Base-by-base conservation (phyloP, 306 rosid genomes). In the Acmispon strigosus region DNA sequence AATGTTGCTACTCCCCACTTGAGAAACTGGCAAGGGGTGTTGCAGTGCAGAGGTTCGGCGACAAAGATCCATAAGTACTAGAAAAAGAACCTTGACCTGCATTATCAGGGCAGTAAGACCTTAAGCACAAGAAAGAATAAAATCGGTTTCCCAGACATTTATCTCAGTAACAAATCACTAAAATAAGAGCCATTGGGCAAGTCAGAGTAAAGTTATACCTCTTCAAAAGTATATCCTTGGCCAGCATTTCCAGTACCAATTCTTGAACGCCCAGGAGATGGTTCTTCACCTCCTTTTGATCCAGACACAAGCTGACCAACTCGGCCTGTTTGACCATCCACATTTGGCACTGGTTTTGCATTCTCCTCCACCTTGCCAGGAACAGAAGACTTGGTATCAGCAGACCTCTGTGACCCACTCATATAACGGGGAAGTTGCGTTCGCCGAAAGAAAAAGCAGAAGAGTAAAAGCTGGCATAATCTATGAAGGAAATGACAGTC, bases 401-500 rank as follows among this genome's bases (percentile, higher is more conserved):
- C 29, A 41, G 84, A 83, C 86, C 89, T 90, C 65, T 84, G 90
- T 9, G 82, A 75, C 73, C 47, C 65, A 63, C 89, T 85, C 24
- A 57, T 39, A 75, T 63, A 81, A 65, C 91, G 95, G 24, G 90
- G 86, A 59, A 84, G 84, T 77, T 92, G 96, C 7, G 92, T 45
- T 51, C 97, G 84, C 37, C 97, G 91, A 68, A 94, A 94, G 96
- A 89, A 90, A 80, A 87, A 94, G 80, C 98, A 94, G 85, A 94
- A 94, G 49, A 94, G 90, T 79, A 94, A 75, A 66, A 94, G 92
- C 82, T 89, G 98, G 81, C 98, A 94, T 44, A 94, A 82, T 49
- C 96, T 82, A 56, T 94, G 98, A 57, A 94, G 92, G 84, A 94
- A 94, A 83, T 94, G 96, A 66, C 98, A 89, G 78, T 94, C 98